A percentile compares a stretch with the other conserved stretches of the same genome.
These are phyloP conservation scores for Eucalyptus polybractea DNA, from an alignment of 345 rosid genomes.

Conservation along the genomic window DNA sequence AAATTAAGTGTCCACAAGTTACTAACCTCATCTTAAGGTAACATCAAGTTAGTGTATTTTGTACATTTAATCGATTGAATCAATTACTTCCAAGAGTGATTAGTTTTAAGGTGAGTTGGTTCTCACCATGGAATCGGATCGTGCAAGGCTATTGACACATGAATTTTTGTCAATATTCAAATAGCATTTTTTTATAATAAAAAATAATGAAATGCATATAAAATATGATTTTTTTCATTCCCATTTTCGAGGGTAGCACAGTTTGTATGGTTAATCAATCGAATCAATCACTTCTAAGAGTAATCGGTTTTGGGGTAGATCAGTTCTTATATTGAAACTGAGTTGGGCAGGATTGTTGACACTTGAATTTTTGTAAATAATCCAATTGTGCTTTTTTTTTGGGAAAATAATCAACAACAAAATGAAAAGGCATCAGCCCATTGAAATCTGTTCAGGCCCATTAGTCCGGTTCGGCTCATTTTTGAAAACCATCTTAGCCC, in stretches of 20 bases:
- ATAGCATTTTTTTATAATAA: no score
- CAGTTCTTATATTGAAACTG: rapidly evolving
- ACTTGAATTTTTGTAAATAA: no score
- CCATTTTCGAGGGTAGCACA: rapidly evolving
- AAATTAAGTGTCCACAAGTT: not conserved
- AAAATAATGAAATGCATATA: no score
- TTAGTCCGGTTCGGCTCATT: not conserved
- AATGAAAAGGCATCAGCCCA: not conserved
- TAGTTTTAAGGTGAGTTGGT: rapidly evolving
- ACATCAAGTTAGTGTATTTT: not conserved
- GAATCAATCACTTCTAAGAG: not conserved
- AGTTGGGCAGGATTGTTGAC: rapidly evolving
- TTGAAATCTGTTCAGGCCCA: not conserved
- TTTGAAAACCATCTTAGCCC: not conserved
- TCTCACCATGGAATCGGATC: rapidly evolving
- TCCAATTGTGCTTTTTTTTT: rapidly evolving
- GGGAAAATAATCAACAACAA: not conserved
- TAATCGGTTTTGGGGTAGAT: rapidly evolving
- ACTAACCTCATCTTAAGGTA: not conserved
- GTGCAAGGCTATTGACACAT: not conserved
- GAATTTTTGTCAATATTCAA: not conserved
- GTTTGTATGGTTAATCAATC: not conserved
- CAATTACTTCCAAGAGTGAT: not conserved
- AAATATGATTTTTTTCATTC: rapidly evolving
- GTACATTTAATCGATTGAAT: no score